Evolutionary conservation across 371 early-diverging fungal genomes (phyloP), one percentile per base, ranked within the genome.

Genomic region (Saksenaea oblongispora): DNA sequence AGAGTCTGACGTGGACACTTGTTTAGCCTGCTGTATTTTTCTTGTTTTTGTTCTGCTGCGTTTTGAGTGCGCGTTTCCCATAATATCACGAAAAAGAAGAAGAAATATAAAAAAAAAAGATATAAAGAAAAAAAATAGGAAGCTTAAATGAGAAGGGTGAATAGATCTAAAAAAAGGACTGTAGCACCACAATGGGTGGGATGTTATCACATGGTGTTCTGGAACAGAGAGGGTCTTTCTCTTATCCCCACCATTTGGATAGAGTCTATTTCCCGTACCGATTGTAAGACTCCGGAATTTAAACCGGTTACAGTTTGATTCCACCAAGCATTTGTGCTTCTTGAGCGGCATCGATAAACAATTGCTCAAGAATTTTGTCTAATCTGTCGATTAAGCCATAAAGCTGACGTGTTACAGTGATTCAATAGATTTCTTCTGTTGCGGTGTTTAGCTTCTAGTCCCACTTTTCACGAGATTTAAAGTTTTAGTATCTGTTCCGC

Each of bases 101-200:
- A 22, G 22, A 24, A 47, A 22, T 4, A 47, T 9, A 47, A 47
- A 22, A 7, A 14, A 41, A n/a, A 47, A 18, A 22, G 0, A 22
- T 18, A 47, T 5, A 47, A 22, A 47, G 24, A 47, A 18, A 22
- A 18, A 47, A 47, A 22, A 2, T 10, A 24, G 26, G 9, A 22
- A 26, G 22, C 22, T 18, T 47, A 47, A 22, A 18, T 47, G n/a
- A 47, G 15, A 39, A n/a, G 39, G 11, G 10, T 18, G 10, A 22
- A 22, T 22, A 18, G n/a, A n/a, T n/a, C 51, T 47, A 47, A 47
- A 47, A 47, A 47, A 47, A 47, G 51, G 51, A 47, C 51, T 18
- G 51, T 47, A 47, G 51, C 22, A 47, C 51, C 51, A 22, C 22
- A 10, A 10, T 22, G 27, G 24, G 17, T 18, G 22, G 51, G 51